Evolutionary conservation across 768 basidiomycete species (phyloP), one percentile per base, ranked within the genome.

Genomic region (Sistotremastrum suecicum): DNA sequence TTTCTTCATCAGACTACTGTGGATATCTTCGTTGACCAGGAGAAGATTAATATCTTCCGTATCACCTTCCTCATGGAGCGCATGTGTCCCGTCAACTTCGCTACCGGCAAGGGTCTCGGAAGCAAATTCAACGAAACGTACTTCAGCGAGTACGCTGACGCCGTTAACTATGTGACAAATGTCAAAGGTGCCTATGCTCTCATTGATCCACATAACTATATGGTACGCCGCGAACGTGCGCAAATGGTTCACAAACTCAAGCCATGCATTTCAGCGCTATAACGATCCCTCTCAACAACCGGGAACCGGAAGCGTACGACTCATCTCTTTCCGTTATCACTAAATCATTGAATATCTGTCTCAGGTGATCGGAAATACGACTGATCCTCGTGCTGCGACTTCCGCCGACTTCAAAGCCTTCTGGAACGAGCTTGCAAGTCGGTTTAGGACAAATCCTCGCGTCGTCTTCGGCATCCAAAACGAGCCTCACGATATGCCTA

Each of bases 381-480:
- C 66, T 1, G 69, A 71, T 48, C 64, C 68, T 30, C 65, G 54
- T 2, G 69, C 68, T 34, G 69, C 68, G 3, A 68, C 68, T 0
- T 69, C 68, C 0, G 46, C 44, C n/a, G 66, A 70, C 49, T 70
- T 70, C 50, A 54, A 58, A 28, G 60, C 54, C 32, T 70, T 70
- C 53, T 70, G 67, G 66, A 41, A 56, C 35, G 66, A 70, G 42
- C 56, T 71, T 30, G 69, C 68, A 7, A 46, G 49, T 4, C 63
- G 69, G 7, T 71, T 71, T 49, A 57, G 50, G 1, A 42, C 48
- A 33, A 71, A 70, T 45, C 63, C 65, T 5, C 64, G 64, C 20
- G 68, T 71, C 34, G 52, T 71, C n/a, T 71, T 71, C 50, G 67
- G 68, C 3, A 63, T 69, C 38, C 68, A 68, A 54, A 71, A 71